Evolutionary conservation across 2,329 filamentous ascomycete genomes (phyloP).

Genomic region (Beauveria scarabaeidicola): DNA sequence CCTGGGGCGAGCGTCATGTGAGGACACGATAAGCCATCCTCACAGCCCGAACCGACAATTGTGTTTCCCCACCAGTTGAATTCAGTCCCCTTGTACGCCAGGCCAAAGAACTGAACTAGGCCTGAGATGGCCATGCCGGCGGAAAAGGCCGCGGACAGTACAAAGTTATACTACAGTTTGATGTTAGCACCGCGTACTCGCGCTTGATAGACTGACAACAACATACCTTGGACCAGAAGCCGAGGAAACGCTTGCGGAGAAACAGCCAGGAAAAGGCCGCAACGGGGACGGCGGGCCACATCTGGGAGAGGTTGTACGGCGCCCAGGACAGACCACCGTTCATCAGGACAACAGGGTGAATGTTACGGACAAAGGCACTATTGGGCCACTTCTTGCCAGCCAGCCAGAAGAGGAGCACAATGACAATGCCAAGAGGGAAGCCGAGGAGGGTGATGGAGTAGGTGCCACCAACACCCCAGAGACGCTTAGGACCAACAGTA

Average conservation of each 20-base stretch:
- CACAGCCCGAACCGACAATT: slow-evolving; percentile 26
- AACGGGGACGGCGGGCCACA: slow-evolving; percentile 38
- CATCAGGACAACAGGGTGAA: slow-evolving; percentile 35
- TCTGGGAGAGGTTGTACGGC: slow-evolving; percentile 38
- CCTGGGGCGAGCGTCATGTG: slow-evolving; percentile 14
- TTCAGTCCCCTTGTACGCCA: slow-evolving; percentile 29
- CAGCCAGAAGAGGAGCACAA: slow-evolving; percentile 30
- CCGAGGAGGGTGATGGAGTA: slow-evolving; percentile 31
- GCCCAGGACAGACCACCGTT: slow-evolving; percentile 32
- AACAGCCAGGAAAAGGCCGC: slow-evolving; percentile 40
- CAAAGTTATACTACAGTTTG: slow-evolving; percentile 24
- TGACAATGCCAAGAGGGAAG: slow-evolving; percentile 29
- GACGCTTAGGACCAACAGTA: slow-evolving; percentile 38
- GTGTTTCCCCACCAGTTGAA: slow-evolving; percentile 34
- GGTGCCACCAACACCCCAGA: slow-evolving; percentile 27
- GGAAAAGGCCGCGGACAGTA: slow-evolving; percentile 34
- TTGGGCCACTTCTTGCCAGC: slow-evolving; percentile 26
- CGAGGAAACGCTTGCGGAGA: slow-evolving; percentile 34
- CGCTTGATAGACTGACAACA: background rate
- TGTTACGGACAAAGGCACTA: slow-evolving; percentile 26
- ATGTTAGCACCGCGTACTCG: background rate
- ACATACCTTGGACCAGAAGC: slow-evolving; percentile 38
- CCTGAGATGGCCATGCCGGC: slow-evolving; percentile 32
- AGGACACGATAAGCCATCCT: slow-evolving; percentile 24
- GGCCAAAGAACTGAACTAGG: slow-evolving; percentile 35